phyloP scores from a whole-genome alignment of 1,139 yeast species.

The Suhomyces taliae region DNA sequence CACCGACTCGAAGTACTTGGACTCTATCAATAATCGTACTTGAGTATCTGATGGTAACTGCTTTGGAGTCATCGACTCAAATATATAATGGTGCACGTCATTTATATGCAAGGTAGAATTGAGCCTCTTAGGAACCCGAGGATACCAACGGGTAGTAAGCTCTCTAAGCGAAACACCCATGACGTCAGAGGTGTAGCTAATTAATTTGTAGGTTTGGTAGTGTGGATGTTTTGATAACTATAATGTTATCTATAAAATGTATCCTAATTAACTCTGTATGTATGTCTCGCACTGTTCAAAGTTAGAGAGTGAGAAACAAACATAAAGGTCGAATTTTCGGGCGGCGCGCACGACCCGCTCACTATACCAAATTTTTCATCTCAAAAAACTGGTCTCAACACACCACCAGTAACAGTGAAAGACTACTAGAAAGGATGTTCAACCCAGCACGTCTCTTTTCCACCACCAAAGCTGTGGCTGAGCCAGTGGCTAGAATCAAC shows the following conservation, averaged over 20 bases:
- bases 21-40: conserved; percentile 16
- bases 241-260: too few species aligned
- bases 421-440: conserved; percentile 16
- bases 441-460: conserved; percentile 22
- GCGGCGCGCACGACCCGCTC: not conserved
- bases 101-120: conserved; percentile 17
- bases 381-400: not conserved
- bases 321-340: too few species aligned
- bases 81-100: conserved; percentile 21
- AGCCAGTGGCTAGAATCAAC: conserved; percentile 17
- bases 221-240: too few species aligned
- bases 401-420: not conserved
- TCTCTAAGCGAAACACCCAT: not conserved
- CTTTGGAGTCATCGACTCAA: conserved; percentile 5
- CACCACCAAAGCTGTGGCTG: conserved; percentile 15
- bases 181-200: too few species aligned
- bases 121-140: conserved; percentile 18
- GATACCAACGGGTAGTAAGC: conserved; percentile 20
- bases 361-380: conserved; percentile 7
- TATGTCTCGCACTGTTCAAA: too few species aligned
- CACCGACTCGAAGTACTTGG: conserved; percentile 26
- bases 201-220: too few species aligned
- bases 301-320: too few species aligned
- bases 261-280: too few species aligned
- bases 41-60: conserved; percentile 2